A percentile compares a stretch with the other conserved stretches of the same genome.
Evolutionary conservation across 768 basidiomycete genomes (phyloP).

Genomic region (Tylopilus sp.): DNA sequence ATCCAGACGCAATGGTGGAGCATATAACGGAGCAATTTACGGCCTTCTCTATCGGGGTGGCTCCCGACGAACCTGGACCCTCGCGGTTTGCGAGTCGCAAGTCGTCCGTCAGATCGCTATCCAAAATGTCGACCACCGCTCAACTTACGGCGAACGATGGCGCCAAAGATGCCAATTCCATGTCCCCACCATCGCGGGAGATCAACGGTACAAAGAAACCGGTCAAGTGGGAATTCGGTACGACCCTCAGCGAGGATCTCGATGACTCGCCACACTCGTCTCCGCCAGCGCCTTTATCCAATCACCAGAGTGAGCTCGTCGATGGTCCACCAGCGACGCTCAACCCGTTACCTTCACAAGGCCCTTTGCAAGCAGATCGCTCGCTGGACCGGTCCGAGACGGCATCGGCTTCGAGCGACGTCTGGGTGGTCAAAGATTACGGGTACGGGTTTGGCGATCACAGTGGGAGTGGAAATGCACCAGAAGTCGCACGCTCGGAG

Average conservation of each 20-base stretch:
- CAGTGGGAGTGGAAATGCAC: slow-evolving; percentile 36
- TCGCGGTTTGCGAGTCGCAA: slow-evolving; percentile 25
- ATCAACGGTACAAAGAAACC: slow-evolving; percentile 13
- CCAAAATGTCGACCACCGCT: slow-evolving; percentile 4
- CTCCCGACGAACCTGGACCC: slow-evolving; percentile 35
- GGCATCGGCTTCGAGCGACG: slow-evolving; percentile 29
- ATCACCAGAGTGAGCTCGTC: background rate
- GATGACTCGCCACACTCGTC: slow-evolving; percentile 1
- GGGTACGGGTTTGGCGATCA: slow-evolving; percentile 61
- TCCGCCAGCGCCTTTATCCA: background rate
- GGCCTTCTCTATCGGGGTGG: slow-evolving; percentile 45
- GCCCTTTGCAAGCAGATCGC: background rate
- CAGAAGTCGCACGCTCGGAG: slow-evolving; percentile 27
- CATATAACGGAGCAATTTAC: slow-evolving; percentile 31
- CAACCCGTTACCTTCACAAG: background rate
- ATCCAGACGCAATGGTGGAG: slow-evolving; percentile 9
- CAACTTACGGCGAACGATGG: background rate
- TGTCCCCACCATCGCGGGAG: background rate
- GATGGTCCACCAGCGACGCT: background rate
- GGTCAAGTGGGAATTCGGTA: slow-evolving; percentile 59
- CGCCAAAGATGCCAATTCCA: background rate
- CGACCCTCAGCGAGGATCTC: slow-evolving; percentile 28
- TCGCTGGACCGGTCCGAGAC: slow-evolving; percentile 11
- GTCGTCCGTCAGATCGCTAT: slow-evolving; percentile 20
- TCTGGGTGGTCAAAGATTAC: slow-evolving; percentile 57